A percentile compares a stretch with the other conserved stretches of the same genome.
phyloP scores from a whole-genome alignment of 139 green algal genomes.

The Chlamydomonas sphaeroides region DNA sequence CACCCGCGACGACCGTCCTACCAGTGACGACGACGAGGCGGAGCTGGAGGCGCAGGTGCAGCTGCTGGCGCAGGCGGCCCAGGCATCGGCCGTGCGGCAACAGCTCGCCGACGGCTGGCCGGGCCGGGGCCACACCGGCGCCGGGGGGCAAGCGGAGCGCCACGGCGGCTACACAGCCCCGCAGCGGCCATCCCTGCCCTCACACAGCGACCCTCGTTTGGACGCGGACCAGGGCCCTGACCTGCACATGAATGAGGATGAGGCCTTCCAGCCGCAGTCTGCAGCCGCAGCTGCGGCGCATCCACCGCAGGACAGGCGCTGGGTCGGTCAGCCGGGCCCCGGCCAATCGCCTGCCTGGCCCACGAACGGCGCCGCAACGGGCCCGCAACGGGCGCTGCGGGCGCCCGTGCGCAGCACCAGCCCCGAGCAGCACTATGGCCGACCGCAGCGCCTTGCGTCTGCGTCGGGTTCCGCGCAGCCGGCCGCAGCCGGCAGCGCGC shows the following conservation, averaged over 20 bases:
- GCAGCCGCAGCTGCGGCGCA: background rate
- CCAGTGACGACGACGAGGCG: constrained; percentile 4
- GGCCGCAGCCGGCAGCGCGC: background rate
- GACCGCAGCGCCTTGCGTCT: background rate
- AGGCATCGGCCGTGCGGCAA: background rate
- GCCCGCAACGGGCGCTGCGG: background rate
- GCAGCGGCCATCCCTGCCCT: no score
- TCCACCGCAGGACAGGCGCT: no score
- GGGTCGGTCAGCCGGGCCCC: no score
- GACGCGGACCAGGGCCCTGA: no score
- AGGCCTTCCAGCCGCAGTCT: background rate
- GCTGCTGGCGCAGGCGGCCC: constrained; percentile 5
- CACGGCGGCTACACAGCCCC: no score
- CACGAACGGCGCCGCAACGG: background rate
- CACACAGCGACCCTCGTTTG: no score
- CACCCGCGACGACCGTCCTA: background rate
- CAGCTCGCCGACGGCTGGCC: background rate
- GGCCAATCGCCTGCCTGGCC: background rate
- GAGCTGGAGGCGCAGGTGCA: constrained; percentile 29
- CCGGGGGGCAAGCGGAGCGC: no score
- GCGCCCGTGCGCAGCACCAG: constrained; percentile 25
- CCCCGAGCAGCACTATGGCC: background rate
- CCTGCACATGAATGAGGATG: background rate
- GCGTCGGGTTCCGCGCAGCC: background rate
- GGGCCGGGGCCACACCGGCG: no score